Conservation (phyloP, 2,329 filamentous ascomycete genomes). For the Nemania sp. region DNA sequence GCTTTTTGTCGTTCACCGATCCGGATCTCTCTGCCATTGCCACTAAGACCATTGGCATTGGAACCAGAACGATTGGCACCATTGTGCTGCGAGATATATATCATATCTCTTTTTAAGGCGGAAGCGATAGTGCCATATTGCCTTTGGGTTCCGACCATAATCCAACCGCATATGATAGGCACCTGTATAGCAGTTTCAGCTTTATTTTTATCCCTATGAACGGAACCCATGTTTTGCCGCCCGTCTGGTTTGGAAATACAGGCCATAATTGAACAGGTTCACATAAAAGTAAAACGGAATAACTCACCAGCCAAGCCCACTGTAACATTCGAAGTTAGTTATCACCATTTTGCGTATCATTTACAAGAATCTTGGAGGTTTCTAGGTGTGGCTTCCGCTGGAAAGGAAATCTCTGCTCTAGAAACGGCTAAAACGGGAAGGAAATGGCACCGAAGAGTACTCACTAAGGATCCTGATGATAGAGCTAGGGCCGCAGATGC, state of each 20-base stretch:
- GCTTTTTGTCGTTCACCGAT: slow-evolving; percentile 24
- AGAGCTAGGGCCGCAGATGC: slow-evolving; percentile 35
- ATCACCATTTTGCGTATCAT: too few relatives aligned
- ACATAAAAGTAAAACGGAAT: neutral
- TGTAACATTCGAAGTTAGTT: too few relatives aligned
- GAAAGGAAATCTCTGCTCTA: too few relatives aligned
- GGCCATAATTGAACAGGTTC: neutral
- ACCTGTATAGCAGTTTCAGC: slow-evolving; percentile 24
- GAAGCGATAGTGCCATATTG: slow-evolving; percentile 29
- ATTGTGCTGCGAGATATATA: slow-evolving; percentile 25
- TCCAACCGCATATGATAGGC: slow-evolving; percentile 38
- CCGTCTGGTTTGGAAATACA: neutral
- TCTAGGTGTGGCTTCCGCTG: too few relatives aligned
- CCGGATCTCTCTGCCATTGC: too few relatives aligned
- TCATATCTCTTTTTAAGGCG: slow-evolving; percentile 33
- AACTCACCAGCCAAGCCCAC: slow-evolving; percentile 42
- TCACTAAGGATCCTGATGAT: slow-evolving; percentile 36
- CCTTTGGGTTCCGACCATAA: slow-evolving; percentile 37
- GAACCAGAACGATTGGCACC: too few relatives aligned
- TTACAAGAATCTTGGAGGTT: too few relatives aligned
- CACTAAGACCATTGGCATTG: too few relatives aligned
- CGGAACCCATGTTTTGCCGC: neutral
- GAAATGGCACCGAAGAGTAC: too few relatives aligned
- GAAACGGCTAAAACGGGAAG: too few relatives aligned
- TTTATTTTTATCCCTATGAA: neutral